Evolutionary conservation across 192 early-diverging fungal species (phyloP), one percentile per base, ranked within the genome.

Genomic region (Backusella westeae): DNA sequence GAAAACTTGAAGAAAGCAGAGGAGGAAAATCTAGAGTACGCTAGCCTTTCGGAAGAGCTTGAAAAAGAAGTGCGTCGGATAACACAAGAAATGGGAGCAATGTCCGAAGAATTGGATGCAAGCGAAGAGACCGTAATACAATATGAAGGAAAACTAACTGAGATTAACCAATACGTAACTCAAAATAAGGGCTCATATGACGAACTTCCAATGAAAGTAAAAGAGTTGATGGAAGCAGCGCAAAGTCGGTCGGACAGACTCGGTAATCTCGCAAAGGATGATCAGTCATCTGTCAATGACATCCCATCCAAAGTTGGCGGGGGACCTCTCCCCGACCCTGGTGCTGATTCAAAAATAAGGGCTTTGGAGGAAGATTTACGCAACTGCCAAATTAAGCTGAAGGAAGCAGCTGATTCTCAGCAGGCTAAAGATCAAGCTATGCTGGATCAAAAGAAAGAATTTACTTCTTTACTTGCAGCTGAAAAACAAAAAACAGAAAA

Each of bases 11-110:
- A 68, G 14, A 39, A 53, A 26, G 21, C 36, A n/a, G 56, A 52
- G 29, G 67, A 72, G 19, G 75, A 76, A 23, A 76, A 76, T 34
- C 1, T 36, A 35, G 75, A 76, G 38, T 76, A 44, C 42, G 26
- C 67, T 12, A 67, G 42, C 9, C 44, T 76, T 19, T 41, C 67
- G 32, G 52, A 32, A 36, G 46, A 41, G 10, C 46, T 77, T n/a
- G 76, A 77, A 65, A 34, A 63, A 56, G 76, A 71, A 32, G 26
- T 72, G 23, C n/a, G 69, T 36, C n/a, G 63, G 6, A 67, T 67
- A 35, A 76, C 75, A 52, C 44, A 52, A 49, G 75, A 76, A 39
- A 53, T 76, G 42, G 34, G 69, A 12, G 12, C 14, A n/a, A 35
- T 76, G 14, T 42, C 66, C 12, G 66, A 68, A 36, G 75, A 76